Percentiles rank a stretch among this genome's conserved stretches.
These are phyloP conservation scores for Suillus hirtellus DNA, from an alignment of 768 basidiomycete genomes.

Conservation along the genomic window DNA sequence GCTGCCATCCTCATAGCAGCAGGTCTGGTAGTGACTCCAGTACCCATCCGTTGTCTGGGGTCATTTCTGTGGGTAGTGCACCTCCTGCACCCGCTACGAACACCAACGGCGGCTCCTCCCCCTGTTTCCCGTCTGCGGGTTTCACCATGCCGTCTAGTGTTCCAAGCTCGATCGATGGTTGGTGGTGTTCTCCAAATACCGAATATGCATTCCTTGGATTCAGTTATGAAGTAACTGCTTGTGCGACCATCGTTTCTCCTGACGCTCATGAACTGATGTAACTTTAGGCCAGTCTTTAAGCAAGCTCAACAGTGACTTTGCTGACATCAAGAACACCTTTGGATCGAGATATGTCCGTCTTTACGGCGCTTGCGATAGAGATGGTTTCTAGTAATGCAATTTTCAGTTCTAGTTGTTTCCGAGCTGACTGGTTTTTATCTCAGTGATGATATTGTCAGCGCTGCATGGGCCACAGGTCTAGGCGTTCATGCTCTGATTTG, in stretches of 20 bases:
- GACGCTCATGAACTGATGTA: constrained; percentile 10
- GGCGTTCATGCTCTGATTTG: constrained; percentile 76
- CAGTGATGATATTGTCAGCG: constrained; percentile 62
- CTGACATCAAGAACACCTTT: constrained; percentile 58
- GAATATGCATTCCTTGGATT: constrained; percentile 81
- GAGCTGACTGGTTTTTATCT: constrained; percentile 19
- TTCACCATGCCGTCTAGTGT: constrained; percentile 56
- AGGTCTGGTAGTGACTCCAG: constrained; percentile 3
- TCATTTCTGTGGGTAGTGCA: background rate
- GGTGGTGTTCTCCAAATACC: constrained; percentile 65
- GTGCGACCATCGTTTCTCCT: constrained; percentile 36
- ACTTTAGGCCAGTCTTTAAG: constrained; percentile 54
- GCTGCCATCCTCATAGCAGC: constrained; percentile 10
- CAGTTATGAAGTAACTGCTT: constrained; percentile 70
- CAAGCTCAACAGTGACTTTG: constrained; percentile 55
- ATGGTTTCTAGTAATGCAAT: constrained; percentile 38
- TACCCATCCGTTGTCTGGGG: background rate
- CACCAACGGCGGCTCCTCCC: background rate
- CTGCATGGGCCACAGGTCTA: constrained; percentile 66
- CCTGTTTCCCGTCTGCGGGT: constrained; percentile 41
- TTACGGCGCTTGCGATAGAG: constrained; percentile 41
- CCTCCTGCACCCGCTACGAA: background rate
- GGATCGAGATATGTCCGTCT: constrained; percentile 64
- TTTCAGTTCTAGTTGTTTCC: background rate
- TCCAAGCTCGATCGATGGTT: constrained; percentile 46